Conservation (phyloP, 2,329 filamentous ascomycete genomes). For the Pestalotiopsis sp. region DNA sequence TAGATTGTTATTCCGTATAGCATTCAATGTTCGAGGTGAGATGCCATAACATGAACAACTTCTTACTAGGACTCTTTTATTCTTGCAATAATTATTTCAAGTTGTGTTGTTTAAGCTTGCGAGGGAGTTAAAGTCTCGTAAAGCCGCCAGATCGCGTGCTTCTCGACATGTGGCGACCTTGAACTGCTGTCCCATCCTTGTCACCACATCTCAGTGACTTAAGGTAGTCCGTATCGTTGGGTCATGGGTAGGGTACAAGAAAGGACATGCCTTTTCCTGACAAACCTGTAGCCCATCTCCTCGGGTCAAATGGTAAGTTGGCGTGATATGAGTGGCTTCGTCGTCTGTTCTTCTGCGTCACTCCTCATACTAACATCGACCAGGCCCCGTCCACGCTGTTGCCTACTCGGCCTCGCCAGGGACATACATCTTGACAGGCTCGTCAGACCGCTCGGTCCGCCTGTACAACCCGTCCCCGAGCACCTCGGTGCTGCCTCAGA, state of each 20-base stretch:
- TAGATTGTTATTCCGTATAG: constrained; percentile 8
- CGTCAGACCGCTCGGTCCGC: constrained; percentile 80
- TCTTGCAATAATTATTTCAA: too few relatives aligned
- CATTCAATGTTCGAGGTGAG: not conserved
- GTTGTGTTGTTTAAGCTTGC: too few relatives aligned
- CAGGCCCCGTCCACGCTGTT: constrained; percentile 73
- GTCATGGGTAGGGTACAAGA: constrained; percentile 3
- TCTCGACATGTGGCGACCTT: not conserved
- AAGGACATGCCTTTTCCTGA: constrained; percentile 40
- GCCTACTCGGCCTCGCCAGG: constrained; percentile 73
- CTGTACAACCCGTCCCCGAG: constrained; percentile 77
- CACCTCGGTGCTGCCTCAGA: constrained; percentile 23
- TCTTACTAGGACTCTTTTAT: not conserved
- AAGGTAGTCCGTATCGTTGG: not conserved
- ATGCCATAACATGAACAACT: not conserved
- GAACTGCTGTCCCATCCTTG: not conserved
- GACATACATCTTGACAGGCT: constrained; percentile 82
- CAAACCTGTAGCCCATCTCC: constrained; percentile 54
- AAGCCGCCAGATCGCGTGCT: not conserved
- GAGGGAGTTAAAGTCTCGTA: not conserved
- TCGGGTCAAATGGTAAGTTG: constrained; percentile 59
- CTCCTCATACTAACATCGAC: constrained; percentile 7
- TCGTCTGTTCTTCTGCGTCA: not conserved
- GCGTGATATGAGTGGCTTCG: not conserved
- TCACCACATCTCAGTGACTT: not conserved